Evolutionary conservation across 257 asterid genomes (phyloP), one percentile per base, ranked within the genome.

Genomic region (Lycium ferocissimum): DNA sequence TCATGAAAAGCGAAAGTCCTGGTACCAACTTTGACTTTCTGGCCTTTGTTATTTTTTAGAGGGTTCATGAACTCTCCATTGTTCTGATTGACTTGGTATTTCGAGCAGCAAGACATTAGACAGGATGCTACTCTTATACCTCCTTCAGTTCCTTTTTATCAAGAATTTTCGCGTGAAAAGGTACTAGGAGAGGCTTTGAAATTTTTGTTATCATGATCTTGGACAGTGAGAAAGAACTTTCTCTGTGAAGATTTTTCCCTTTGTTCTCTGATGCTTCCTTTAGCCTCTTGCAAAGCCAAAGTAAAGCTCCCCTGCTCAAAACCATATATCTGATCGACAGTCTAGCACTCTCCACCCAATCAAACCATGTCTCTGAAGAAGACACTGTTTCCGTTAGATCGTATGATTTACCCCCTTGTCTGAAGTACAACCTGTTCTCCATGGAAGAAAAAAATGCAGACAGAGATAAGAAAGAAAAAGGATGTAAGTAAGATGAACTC

Each of bases 71-170:
- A 12, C 38, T 75, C 62, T 9, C 56, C 80, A 51, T 76, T 76
- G 54, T 26, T 47, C 57, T 76, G 61, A 76, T 76, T 76, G 79
- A 71, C 15, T 71, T 59, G 26, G 65, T 59, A 59, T 59, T 18
- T 59, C 18, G 18, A 59, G 65, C 11, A 59, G n/a, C n/a, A 59
- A 59, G 9, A n/a, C 65, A 59, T 14, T 11, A 56, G 61, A 56
- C 1, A 56, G 61, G 10, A 59, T 59, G 65, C 65, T 18, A 59
- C 65, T 59, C 65, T 59, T 59, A 15, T 18, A 18, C 65, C 22
- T 59, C 26, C 65, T 59, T 59, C 26, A 59, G 33, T 9, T 18
- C 65, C 26, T 17, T 59, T 56, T 18, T 18, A 59, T 18, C 18
- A 59, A 59, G 22, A 6, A 17, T 1, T 59, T 58, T 59, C 10